Conservation (phyloP, 148 eudicot species). For the Rhododendron henanense region DNA sequence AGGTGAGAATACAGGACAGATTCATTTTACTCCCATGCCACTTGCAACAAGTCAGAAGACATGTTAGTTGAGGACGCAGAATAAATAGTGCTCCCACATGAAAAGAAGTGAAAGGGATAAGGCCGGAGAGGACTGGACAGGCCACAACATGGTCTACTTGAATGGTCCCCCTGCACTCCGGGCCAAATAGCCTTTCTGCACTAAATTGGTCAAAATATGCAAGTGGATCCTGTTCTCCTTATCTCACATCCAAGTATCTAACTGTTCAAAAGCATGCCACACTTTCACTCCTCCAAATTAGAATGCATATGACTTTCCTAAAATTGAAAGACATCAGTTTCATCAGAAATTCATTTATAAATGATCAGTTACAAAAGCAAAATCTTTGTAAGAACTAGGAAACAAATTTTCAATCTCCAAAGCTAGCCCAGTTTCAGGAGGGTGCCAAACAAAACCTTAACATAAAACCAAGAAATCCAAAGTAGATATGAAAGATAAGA, state of each 20-base stretch:
- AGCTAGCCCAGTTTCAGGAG: background rate
- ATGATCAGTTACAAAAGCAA: background rate
- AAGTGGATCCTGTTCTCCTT: background rate
- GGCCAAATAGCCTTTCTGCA: conserved; percentile 3
- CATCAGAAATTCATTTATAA: background rate
- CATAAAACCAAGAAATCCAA: background rate
- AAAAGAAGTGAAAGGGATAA: conserved; percentile 2
- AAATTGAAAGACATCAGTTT: background rate
- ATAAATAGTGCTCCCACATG: background rate
- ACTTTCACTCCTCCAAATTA: background rate
- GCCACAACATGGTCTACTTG: background rate
- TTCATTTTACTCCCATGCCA: background rate
- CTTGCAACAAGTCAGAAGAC: background rate
- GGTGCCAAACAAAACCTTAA: background rate
- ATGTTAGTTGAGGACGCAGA: background rate
- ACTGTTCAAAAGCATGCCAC: background rate
- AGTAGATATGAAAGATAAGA: background rate
- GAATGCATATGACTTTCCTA: background rate
- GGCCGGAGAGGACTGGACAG: background rate
- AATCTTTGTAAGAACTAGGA: background rate
- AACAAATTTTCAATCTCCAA: background rate
- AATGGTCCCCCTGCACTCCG: conserved; percentile 11
- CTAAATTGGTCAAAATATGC: background rate
- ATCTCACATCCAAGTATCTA: background rate
- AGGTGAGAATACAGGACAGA: background rate